phyloP scores from a whole-genome alignment of 352 stramenopile genomes.

The Phytophthora boehmeriae region DNA sequence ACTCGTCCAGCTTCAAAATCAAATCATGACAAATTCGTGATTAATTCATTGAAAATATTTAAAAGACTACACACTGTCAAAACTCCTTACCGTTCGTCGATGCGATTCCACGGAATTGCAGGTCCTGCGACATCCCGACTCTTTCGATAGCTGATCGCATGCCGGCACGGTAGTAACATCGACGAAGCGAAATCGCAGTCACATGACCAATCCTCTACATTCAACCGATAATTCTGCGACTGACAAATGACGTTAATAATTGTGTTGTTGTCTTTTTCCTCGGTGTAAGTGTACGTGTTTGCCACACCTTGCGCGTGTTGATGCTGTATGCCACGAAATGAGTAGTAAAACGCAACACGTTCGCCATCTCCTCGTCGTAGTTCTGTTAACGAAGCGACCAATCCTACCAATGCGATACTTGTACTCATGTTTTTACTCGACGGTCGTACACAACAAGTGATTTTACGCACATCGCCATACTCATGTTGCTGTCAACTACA shows the following conservation, averaged over 20 bases:
- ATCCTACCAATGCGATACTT: neutral
- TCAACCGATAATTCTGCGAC: neutral
- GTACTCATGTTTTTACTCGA: constrained; percentile 14
- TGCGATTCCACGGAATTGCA: neutral
- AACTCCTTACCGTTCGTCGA: constrained; percentile 6
- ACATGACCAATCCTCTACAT: constrained; percentile 9
- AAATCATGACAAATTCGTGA: neutral
- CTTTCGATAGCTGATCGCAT: constrained; percentile 21
- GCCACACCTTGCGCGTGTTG: constrained; percentile 2
- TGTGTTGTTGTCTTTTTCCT: neutral
- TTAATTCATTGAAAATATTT: neutral
- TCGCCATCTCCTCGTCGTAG: constrained; percentile 32
- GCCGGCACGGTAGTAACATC: constrained; percentile 20
- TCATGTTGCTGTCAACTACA: constrained; percentile 3
- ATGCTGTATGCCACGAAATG: constrained; percentile 14
- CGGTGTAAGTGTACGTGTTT: constrained; percentile 13
- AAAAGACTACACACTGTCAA: neutral
- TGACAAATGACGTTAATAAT: neutral
- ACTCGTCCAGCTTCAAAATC: neutral
- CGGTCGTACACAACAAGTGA: constrained; percentile 3
- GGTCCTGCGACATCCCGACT: neutral
- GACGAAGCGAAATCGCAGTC: constrained; percentile 19
- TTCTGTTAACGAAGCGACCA: constrained; percentile 5
- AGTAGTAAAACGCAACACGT: constrained; percentile 22
- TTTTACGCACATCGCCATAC: constrained; percentile 11